Base-by-base conservation (phyloP, 192 early-diverging fungal genomes). In the Linnemannia hyalina region DNA sequence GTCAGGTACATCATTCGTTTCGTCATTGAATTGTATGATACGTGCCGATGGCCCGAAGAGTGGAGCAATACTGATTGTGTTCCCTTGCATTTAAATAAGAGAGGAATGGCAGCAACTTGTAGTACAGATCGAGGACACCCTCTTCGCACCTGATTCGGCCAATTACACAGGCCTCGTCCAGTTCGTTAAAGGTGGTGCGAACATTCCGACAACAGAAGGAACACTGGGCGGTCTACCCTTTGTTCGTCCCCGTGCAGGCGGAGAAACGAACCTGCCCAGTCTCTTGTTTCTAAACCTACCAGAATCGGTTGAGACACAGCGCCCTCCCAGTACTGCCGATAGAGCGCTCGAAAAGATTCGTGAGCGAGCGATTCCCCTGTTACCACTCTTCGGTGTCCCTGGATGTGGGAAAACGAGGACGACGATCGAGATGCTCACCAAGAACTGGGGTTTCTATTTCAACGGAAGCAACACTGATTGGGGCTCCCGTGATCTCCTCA, bases 361-460 rank as follows among this genome's bases (percentile, higher is more conserved):
- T 73, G 20, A 22, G 26, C 42, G 75, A 72, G 29, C 38, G n/a
- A 68, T 74, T 73, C 81, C 70, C 32, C 57, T 77, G 41, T 22
- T 77, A 42, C 57, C 70, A 0, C 13, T 77, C 41, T 74, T 82
- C 15, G 81, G 75, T 29, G 81, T 82, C 32, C 49, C 73, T 70
- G 76, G 82, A 9, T 83, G 82, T 70, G 82, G 82, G n/a, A 83
- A 83, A 78, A 83, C 82, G 49, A 74, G 77, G 47, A 75, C 76
- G 3, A 41, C 77, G 40, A 74, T 83, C 49, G 73, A 83, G 73
- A 70, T 83, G 60, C 73, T 83, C 18, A 70, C 65, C 73, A 78
- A 78, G 46, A 46, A 77, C 47, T 78, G 82, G 82, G 82, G 82
- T 46, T 83, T 83, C 35, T 83, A 83, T 65, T 83, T 83, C 68